phyloP scores from a whole-genome alignment of 495 filamentous ascomycete species.

The Talaromyces stipitatus region DNA sequence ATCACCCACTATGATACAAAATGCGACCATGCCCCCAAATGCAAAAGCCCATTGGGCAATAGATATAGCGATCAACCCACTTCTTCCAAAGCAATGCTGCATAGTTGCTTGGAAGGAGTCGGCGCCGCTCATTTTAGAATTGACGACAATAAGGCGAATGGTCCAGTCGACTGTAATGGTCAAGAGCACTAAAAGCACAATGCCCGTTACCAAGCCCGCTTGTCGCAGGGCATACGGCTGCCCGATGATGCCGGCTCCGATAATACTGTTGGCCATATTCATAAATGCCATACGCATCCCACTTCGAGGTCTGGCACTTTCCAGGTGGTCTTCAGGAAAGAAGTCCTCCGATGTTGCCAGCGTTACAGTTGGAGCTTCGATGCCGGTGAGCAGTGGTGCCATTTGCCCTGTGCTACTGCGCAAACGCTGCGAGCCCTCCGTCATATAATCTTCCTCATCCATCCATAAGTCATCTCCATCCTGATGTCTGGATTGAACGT shows the following conservation, averaged over 20 bases:
- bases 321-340: constrained; percentile 52
- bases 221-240: constrained; percentile 93
- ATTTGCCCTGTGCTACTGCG: constrained; percentile 36
- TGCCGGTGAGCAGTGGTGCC: constrained; percentile 72
- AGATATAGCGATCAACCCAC: constrained; percentile 82
- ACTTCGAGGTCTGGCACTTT: constrained; percentile 56
- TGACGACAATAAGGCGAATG: constrained; percentile 90
- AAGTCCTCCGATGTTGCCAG: constrained; percentile 58
- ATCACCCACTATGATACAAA: constrained; percentile 94
- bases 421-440: constrained; percentile 16
- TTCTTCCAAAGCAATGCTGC: constrained; percentile 83
- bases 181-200: constrained; percentile 66
- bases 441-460: constrained; percentile 50
- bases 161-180: constrained; percentile 93
- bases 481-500: constrained; percentile 20
- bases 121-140: constrained; percentile 87
- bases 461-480: constrained; percentile 40
- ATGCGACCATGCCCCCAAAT: constrained; percentile 97
- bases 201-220: constrained; percentile 74
- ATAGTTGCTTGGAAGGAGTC: constrained; percentile 92
- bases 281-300: constrained; percentile 72
- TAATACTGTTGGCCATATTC: constrained; percentile 99
- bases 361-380: constrained; percentile 82
- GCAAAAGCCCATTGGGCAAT: constrained; percentile 95
- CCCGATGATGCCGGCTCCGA: constrained; percentile 94